These are phyloP conservation scores for Umbelopsis vinacea DNA, from an alignment of 192 early-diverging fungal genomes.

Conservation along the genomic window DNA sequence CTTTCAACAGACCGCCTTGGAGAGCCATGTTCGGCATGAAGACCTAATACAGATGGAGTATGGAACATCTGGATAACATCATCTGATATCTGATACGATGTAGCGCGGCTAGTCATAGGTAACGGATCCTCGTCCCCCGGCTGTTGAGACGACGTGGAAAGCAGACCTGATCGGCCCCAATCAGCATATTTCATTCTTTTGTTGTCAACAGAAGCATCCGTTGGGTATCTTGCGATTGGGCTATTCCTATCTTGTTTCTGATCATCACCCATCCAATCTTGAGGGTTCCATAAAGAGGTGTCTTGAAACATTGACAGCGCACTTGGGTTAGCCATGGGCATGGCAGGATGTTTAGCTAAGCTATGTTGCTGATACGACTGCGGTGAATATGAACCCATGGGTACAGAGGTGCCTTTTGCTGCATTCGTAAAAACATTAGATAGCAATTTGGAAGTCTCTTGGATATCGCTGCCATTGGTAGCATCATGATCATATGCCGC, in stretches of 20 bases:
- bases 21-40: neutral
- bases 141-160: neutral
- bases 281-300: slow-evolving; percentile 6
- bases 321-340: neutral
- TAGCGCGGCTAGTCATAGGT: neutral
- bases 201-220: neutral
- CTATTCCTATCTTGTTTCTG: neutral
- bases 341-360: neutral
- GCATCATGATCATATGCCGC: slow-evolving; percentile 13
- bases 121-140: neutral
- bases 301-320: slow-evolving; percentile 1
- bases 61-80: slow-evolving; percentile 4
- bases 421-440: neutral
- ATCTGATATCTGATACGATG: slow-evolving; percentile 2
- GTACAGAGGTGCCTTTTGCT: neutral
- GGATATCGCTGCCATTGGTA: slow-evolving; percentile 7
- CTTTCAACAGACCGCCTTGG: neutral
- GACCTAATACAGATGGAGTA: neutral
- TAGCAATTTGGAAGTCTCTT: slow-evolving; percentile 10
- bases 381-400: neutral
- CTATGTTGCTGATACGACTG: neutral
- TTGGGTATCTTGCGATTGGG: neutral
- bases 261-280: slow-evolving; percentile 1
- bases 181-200: slow-evolving; percentile 17
- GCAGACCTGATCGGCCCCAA: neutral